Percentiles rank a stretch among this genome's conserved stretches.
Conservation (phyloP, 805 yeast species). For the Priceomyces haplophilus region DNA sequence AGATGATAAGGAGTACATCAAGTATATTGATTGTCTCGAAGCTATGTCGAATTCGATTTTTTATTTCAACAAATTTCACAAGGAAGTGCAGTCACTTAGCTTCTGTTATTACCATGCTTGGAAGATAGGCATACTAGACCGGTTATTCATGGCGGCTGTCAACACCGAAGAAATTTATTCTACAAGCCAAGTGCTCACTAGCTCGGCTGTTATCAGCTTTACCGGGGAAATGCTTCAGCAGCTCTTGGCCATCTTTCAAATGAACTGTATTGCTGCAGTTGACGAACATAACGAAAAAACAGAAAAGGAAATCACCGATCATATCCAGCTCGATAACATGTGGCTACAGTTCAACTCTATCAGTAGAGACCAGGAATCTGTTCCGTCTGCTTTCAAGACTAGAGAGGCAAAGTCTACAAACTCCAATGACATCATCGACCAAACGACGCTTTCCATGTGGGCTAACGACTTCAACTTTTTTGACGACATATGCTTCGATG, state of each 20-base stretch:
- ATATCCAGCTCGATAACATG: constrained; percentile 11
- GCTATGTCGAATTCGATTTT: not conserved
- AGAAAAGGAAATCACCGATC: constrained; percentile 4
- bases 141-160: constrained; percentile 2
- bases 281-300: not conserved
- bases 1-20: not conserved
- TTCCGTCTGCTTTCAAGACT: constrained; percentile 4
- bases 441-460: constrained; percentile 2
- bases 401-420: not conserved
- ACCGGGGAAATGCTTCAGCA: not conserved
- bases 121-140: constrained; percentile 20
- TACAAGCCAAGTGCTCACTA: not conserved
- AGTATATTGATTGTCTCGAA: not conserved
- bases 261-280: not conserved
- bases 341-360: constrained; percentile 11
- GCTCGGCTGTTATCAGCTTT: constrained; percentile 1
- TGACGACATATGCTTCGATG: constrained; percentile 2
- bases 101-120: constrained; percentile 38
- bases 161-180: not conserved
- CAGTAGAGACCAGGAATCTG: constrained; percentile 4
- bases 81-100: constrained; percentile 12
- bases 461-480: constrained; percentile 5
- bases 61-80: not conserved
- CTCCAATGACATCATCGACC: not conserved
- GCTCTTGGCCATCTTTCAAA: not conserved